These are phyloP conservation scores for Naganishia liquefaciens DNA, from an alignment of 1,284 basidiomycete genomes.

Conservation along the genomic window DNA sequence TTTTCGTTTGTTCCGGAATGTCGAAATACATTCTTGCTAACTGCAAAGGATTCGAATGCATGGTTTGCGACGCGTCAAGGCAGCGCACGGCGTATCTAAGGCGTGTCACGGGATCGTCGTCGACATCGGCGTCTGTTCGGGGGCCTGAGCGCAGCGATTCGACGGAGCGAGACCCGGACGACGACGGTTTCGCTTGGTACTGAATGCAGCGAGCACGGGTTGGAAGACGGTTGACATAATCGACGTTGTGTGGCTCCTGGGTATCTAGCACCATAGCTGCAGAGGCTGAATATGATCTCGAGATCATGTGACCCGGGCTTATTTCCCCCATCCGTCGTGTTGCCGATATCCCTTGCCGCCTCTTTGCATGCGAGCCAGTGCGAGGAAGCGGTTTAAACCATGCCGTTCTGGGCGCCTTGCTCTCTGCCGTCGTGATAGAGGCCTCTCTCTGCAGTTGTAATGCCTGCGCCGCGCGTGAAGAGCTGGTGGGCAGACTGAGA, in stretches of 20 bases:
- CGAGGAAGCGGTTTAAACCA: too few species aligned
- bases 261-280: constrained; percentile 8
- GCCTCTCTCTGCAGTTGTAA: constrained; percentile 20
- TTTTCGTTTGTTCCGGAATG: neutral
- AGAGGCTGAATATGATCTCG: constrained; percentile 19
- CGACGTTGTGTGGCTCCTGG: neutral
- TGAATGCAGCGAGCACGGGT: neutral
- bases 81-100: neutral
- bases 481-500: constrained; percentile 23
- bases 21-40: constrained; percentile 3
- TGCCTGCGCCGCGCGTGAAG: constrained; percentile 7
- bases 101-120: constrained; percentile 1
- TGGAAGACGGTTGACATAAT: neutral
- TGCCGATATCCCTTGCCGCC: neutral
- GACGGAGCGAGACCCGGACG: neutral
- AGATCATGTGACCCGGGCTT: neutral
- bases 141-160: neutral
- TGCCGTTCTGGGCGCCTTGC: neutral
- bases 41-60: neutral
- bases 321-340: neutral
- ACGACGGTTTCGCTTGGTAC: neutral
- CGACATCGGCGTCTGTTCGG: neutral
- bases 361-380: neutral
- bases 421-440: neutral
- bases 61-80: neutral